These are phyloP conservation scores for Cyathus striatus DNA, from an alignment of 768 basidiomycete species.

Conservation along the genomic window DNA sequence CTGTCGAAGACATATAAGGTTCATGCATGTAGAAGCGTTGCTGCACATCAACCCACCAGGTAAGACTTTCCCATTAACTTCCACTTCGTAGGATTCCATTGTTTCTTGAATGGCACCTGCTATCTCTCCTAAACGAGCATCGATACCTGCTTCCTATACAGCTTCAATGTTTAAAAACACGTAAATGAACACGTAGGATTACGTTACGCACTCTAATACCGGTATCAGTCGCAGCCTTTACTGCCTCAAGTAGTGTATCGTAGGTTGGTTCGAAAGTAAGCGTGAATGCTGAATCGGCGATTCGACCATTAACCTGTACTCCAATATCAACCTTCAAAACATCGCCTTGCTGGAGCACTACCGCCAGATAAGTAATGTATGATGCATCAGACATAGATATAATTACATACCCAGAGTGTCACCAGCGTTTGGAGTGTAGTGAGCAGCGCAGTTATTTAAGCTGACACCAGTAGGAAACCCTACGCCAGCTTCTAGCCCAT, in stretches of 20 bases:
- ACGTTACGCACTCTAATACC: constrained; percentile 63
- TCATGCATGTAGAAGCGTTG: too few species aligned
- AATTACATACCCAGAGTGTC: constrained; percentile 66
- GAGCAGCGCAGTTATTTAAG: constrained; percentile 92
- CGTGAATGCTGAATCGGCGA: constrained; percentile 95
- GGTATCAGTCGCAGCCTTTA: constrained; percentile 90
- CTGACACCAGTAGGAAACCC: constrained; percentile 97
- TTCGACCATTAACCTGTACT: constrained; percentile 95
- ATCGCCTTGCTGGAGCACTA: constrained; percentile 80
- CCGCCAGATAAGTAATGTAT: too few species aligned
- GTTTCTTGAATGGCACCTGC: constrained; percentile 93
- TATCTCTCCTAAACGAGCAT: constrained; percentile 88
- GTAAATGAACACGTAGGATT: neutral
- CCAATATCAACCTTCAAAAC: constrained; percentile 97
- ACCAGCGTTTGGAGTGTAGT: constrained; percentile 93
- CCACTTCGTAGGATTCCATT: constrained; percentile 98
- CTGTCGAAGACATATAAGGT: constrained; percentile 33
- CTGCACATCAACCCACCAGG: constrained; percentile 53
- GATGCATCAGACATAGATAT: too few species aligned
- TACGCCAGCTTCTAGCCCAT: constrained; percentile 78
- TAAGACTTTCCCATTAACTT: constrained; percentile 76
- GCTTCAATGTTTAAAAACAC: constrained; percentile 2
- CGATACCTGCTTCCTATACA: constrained; percentile 89
- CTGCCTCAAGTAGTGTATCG: constrained; percentile 84
- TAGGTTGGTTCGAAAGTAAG: constrained; percentile 86